Base-by-base conservation (phyloP, 192 early-diverging fungal species). In the Rhizophagus clarus region DNA sequence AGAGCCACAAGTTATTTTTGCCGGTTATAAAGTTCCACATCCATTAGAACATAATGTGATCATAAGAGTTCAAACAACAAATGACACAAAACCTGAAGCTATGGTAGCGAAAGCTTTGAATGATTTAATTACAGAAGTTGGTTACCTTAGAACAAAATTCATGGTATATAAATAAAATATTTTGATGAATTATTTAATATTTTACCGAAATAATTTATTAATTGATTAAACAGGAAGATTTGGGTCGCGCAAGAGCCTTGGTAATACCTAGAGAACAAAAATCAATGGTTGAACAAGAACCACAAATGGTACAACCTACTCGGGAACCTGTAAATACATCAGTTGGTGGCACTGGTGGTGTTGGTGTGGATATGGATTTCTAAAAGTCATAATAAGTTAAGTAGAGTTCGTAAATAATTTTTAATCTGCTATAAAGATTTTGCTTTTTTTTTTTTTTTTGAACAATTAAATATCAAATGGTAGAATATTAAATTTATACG, bases 1-100 rank as follows among this genome's bases (percentile, higher is more conserved):
- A 79, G 93, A 99, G 85, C 91, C 93, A 6, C 94, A 94, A 78
- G 98, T 99, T 1, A 84, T 96, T 28, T 99, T 99, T 87, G 94
- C 96, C 8, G 98, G 97, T 64, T 99, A 99, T 89, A 95, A 96
- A 77, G 85, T 95, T 70, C 97, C 98, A 9, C 98, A 99, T 83
- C 98, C 98, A 49, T 87, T 99, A 4, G 96, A 99, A 79, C 95
- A 97, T 85, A 89, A 93, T 62, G 92, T 98, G 72, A 84, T 96
- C 34, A 82, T 99, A 56, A 98, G 96, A 81, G 89, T 99, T 29
- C 97, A 98, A 80, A 99, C 98, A 1, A 94, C 94, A 0, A 84
- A 92, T 2, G 90, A 95, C 22, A 97, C 95, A 6, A 93, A 91
- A 60, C 98, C 98, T 31, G 89, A 93, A 22, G 89, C 92, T 40